Evolutionary conservation across 345 rosid species (phyloP).

Genomic region (Physaria fendleri): DNA sequence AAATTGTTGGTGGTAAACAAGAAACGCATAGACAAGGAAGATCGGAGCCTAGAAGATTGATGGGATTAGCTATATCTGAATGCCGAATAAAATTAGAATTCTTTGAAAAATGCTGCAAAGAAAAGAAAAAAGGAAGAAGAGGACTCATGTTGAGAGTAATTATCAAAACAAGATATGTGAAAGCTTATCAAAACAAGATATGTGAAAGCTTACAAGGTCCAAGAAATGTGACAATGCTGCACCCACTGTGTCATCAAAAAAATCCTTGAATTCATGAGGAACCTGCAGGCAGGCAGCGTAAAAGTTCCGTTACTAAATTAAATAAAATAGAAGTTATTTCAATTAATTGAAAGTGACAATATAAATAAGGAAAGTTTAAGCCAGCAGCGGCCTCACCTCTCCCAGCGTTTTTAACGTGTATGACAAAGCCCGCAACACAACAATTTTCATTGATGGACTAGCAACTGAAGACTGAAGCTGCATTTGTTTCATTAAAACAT

Average conservation of each 20-base stretch:
- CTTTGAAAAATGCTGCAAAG: neutral
- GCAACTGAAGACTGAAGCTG: conserved; percentile 81
- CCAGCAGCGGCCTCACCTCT: conserved; percentile 52
- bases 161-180: conserved; percentile 1
- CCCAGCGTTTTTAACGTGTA: conserved; percentile 83
- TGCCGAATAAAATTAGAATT: conserved; percentile 9
- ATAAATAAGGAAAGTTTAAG: neutral
- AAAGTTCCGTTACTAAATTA: neutral
- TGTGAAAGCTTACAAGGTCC: conserved; percentile 58
- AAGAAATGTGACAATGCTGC: conserved; percentile 74
- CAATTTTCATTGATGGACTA: conserved; percentile 77
- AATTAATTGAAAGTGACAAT: neutral
- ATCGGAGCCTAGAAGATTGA: neutral
- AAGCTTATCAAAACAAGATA: too few species aligned
- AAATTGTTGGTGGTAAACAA: conserved; percentile 5
- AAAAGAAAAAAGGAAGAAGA: neutral
- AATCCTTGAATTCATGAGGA: conserved; percentile 82
- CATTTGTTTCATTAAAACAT: conserved; percentile 20
- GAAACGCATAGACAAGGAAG: neutral
- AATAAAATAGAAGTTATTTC: neutral
- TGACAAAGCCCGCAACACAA: conserved; percentile 75
- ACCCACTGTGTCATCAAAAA: conserved; percentile 73
- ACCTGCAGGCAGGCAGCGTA: conserved; percentile 55
- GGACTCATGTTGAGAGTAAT: neutral
- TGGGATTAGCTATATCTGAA: neutral